A percentile compares a stretch with the other conserved stretches of the same genome.
phyloP scores from a whole-genome alignment of 805 yeast species.

The Metschnikowia dekortorum region DNA sequence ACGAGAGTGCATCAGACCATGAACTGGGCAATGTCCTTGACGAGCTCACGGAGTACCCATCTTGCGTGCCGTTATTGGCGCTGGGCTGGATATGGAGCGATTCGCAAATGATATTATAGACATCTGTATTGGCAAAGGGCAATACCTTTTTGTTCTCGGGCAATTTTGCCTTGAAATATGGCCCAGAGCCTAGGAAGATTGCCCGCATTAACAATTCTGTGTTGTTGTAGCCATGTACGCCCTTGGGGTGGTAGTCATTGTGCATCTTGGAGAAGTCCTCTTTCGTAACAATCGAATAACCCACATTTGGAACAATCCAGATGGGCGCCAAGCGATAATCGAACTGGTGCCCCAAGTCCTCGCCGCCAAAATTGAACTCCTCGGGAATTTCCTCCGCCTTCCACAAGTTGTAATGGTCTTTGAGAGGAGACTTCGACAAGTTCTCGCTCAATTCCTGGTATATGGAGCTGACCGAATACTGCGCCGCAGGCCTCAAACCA shows the following conservation, averaged over 20 bases:
- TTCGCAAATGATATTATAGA: constrained; percentile 73
- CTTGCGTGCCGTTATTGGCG: constrained; percentile 53
- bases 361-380: constrained; percentile 55
- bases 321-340: constrained; percentile 72
- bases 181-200: constrained; percentile 74
- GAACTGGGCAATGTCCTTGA: constrained; percentile 29
- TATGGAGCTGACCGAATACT: constrained; percentile 40
- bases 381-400: constrained; percentile 49
- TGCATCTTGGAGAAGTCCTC: constrained; percentile 48
- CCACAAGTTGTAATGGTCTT: constrained; percentile 44
- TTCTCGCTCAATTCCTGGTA: constrained; percentile 38
- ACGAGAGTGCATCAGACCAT: constrained; percentile 46
- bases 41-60: constrained; percentile 18
- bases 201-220: constrained; percentile 80
- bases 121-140: constrained; percentile 70
- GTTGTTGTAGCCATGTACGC: constrained; percentile 84
- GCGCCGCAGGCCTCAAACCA: constrained; percentile 60
- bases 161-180: constrained; percentile 51
- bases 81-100: constrained; percentile 48
- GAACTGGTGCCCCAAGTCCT: constrained; percentile 30
- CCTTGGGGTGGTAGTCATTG: constrained; percentile 55
- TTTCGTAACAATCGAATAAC: constrained; percentile 68
- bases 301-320: constrained; percentile 81
- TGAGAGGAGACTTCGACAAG: constrained; percentile 20
- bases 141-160: constrained; percentile 28